phyloP scores from a whole-genome alignment of 805 yeast genomes.

The Cyberlindnera maclurae region DNA sequence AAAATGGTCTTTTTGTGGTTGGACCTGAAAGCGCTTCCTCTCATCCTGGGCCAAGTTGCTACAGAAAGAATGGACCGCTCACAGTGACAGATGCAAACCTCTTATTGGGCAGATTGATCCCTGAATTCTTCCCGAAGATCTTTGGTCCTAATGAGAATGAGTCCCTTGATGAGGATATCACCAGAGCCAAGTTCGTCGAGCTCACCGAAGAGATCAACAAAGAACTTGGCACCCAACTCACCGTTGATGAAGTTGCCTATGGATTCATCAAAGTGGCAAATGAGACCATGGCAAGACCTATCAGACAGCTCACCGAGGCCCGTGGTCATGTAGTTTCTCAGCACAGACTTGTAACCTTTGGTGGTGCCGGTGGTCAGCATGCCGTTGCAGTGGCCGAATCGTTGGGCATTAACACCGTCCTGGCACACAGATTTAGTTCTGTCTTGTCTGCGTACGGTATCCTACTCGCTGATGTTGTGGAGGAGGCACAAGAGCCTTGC shows the following conservation, averaged over 20 bases:
- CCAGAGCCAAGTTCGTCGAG: conserved; percentile 39
- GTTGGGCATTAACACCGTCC: conserved; percentile 59
- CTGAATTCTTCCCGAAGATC: conserved; percentile 71
- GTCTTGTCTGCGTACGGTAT: conserved; percentile 85
- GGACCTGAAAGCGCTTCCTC: conserved; percentile 88
- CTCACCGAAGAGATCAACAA: conserved; percentile 52
- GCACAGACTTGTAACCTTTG: conserved; percentile 76
- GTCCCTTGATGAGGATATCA: conserved; percentile 48
- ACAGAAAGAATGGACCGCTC: conserved; percentile 76
- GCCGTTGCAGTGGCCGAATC: conserved; percentile 70
- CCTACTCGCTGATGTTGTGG: conserved; percentile 78
- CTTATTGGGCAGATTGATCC: conserved; percentile 61
- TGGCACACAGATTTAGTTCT: conserved; percentile 78
- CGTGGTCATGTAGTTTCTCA: conserved; percentile 62
- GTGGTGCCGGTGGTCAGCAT: conserved; percentile 94
- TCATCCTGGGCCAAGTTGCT: conserved; percentile 87
- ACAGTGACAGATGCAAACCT: conserved; percentile 85
- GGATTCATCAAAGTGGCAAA: conserved; percentile 83
- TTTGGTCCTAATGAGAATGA: conserved; percentile 78
- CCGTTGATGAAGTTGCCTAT: conserved; percentile 64
- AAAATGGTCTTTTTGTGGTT: conserved; percentile 67
- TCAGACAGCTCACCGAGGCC: conserved; percentile 77
- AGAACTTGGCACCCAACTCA: conserved; percentile 31
- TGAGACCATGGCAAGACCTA: conserved; percentile 88
- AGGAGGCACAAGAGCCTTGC: conserved; percentile 72